Evolutionary conservation across 352 stramenopile species (phyloP).

Genomic region (Pythium scleroteichum): DNA sequence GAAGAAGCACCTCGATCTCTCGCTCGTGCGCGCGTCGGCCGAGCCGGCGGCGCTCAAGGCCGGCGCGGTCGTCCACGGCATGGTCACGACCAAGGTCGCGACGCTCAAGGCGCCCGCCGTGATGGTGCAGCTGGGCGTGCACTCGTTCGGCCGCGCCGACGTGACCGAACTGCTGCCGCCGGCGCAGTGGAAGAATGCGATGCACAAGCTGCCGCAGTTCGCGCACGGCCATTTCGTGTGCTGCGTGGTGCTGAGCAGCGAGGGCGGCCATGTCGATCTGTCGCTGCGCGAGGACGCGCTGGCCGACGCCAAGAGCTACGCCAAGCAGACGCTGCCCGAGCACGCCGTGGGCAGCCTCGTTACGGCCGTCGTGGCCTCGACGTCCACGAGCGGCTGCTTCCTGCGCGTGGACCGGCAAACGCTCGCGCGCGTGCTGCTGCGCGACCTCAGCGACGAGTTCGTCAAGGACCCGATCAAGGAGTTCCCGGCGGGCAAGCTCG

Average conservation of each 20-base stretch:
- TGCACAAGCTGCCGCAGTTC: constrained; percentile 71
- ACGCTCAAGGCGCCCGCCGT: constrained; percentile 73
- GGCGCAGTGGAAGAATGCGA: constrained; percentile 64
- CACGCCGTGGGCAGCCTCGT: constrained; percentile 84
- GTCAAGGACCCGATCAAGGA: constrained; percentile 88
- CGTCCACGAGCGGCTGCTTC: constrained; percentile 93
- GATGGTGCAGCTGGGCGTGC: constrained; percentile 81
- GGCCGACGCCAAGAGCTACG: constrained; percentile 52
- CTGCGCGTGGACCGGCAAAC: constrained; percentile 88
- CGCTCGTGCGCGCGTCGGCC: constrained; percentile 48
- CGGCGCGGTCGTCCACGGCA: constrained; percentile 63
- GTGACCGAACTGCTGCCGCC: constrained; percentile 70
- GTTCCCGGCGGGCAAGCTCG: constrained; percentile 93
- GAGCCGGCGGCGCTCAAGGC: constrained; percentile 31
- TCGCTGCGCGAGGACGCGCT: constrained; percentile 73
- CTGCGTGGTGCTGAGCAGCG: constrained; percentile 69
- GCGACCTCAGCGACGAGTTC: constrained; percentile 95
- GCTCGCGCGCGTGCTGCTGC: constrained; percentile 91
- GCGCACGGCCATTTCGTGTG: constrained; percentile 63
- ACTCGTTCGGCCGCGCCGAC: constrained; percentile 81
- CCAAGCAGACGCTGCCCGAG: constrained; percentile 36
- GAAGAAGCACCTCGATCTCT: constrained; percentile 77
- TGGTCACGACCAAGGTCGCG: constrained; percentile 75
- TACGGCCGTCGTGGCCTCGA: constrained; percentile 91
- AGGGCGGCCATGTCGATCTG: constrained; percentile 56